Conservation (phyloP, 2,329 filamentous ascomycete species). For the Claviceps pazoutovae region DNA sequence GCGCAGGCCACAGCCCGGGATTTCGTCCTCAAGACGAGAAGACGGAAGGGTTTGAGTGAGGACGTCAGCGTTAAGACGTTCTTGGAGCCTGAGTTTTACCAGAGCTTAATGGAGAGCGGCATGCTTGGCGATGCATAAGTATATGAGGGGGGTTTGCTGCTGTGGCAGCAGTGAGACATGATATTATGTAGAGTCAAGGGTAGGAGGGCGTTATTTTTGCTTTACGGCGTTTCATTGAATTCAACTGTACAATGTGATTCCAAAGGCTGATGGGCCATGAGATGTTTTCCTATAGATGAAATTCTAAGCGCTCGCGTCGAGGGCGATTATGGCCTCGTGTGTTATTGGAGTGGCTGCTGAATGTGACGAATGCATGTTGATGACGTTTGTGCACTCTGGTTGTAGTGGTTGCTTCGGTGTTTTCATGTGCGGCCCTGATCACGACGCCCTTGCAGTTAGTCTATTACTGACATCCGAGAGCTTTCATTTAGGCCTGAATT, state of each 20-base stretch:
- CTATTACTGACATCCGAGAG: too few species aligned
- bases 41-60: conserved; percentile 86
- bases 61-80: conserved; percentile 95
- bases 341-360: too few species aligned
- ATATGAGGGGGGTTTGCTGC: too few species aligned
- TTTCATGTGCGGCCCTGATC: too few species aligned
- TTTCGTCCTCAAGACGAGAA: conserved; percentile 89
- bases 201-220: not conserved
- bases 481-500: too few species aligned
- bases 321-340: too few species aligned
- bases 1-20: conserved; percentile 85
- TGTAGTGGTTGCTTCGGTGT: too few species aligned
- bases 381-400: too few species aligned
- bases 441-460: too few species aligned
- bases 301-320: too few species aligned
- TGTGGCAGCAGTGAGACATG: not conserved
- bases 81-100: conserved; percentile 85
- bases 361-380: too few species aligned
- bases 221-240: not conserved
- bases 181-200: not conserved
- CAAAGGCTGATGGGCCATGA: not conserved
- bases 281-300: not conserved
- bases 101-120: conserved; percentile 75
- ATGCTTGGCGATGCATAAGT: conserved; percentile 48
- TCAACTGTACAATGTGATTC: not conserved